These are phyloP conservation scores for Candida ulmi DNA, from an alignment of 805 yeast species.

Conservation along the genomic window DNA sequence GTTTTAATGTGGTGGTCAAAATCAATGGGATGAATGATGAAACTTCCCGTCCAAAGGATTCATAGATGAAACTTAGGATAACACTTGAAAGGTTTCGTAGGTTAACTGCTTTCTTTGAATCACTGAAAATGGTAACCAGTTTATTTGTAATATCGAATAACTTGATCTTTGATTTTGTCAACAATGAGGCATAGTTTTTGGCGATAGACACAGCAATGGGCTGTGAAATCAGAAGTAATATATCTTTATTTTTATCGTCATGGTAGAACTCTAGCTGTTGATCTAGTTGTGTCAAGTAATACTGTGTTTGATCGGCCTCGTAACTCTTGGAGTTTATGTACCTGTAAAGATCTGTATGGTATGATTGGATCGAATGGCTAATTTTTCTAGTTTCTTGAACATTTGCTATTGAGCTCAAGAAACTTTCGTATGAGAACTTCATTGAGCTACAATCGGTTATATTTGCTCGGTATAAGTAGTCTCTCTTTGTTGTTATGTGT, in stretches of 20 bases:
- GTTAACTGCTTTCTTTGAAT: constrained; percentile 20
- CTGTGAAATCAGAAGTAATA: constrained; percentile 10
- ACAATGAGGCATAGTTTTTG: constrained; percentile 17
- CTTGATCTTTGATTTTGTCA: constrained; percentile 15
- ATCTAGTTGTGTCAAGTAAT: constrained; percentile 10
- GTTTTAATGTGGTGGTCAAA: constrained; percentile 24
- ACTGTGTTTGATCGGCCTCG: constrained; percentile 1
- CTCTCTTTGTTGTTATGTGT: no score
- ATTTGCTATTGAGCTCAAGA: no score
- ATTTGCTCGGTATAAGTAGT: no score
- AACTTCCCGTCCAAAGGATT: constrained; percentile 27
- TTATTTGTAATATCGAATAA: constrained; percentile 25
- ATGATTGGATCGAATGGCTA: constrained; percentile 4
- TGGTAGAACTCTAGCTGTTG: constrained; percentile 14
- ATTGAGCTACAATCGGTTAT: no score
- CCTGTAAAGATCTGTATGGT: constrained; percentile 7
- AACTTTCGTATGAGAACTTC: background rate
- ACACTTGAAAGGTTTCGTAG: constrained; percentile 26
- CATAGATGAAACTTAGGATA: constrained; percentile 25
- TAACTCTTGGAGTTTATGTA: constrained; percentile 5
- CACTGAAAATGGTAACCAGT: constrained; percentile 22
- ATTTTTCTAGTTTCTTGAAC: background rate
- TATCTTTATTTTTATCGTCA: constrained; percentile 17
- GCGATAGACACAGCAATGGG: constrained; percentile 14
- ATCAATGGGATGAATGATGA: constrained; percentile 29